Evolutionary conservation across 2,329 filamentous ascomycete species (phyloP), one percentile per base, ranked within the genome.

Genomic region (Pseudogymnoascus sp.): DNA sequence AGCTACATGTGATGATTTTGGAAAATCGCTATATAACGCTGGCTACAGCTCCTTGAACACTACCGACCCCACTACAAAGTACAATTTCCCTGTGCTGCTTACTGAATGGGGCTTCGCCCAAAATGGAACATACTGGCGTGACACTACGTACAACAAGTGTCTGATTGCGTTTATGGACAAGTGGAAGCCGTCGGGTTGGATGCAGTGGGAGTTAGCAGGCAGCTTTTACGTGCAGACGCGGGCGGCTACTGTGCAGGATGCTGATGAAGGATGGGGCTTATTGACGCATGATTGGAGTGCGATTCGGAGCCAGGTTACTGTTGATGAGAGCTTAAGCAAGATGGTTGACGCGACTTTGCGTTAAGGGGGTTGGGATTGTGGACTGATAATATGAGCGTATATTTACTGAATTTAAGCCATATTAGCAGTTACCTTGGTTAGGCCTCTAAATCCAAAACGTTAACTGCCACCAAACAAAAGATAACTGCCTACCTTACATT

Each of bases 161-260:
- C 71, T 86, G 65, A 76, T 78, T 4, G 72, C 73, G 13, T 84
- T 78, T 68, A 71, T 86, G 60, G 77, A 79, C 0, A 71, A 44
- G 40, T 44, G 74, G 40, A 73, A 79, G 68, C 76, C 81, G 72
- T 77, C 79, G 0, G 79, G 83, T 11, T 84, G 83, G 83, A 78
- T 82, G 71, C 76, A 82, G 73, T 86, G 83, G 81, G 84, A 84
- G 35, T 62, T 88, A 13, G 76, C 77, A 0, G 83, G 82, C 1
- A 83, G 81, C 68, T 86, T 86, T 68, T 86, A 86, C 67, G 77
- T 81, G 63, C 74, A 83, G 1, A 70, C 73, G 5, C 83, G 82
- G 0, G 75, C 63, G 0, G 7, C 40, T 11, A 24, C 40, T 21
- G 40, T 44, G 19, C 81, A 83, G 69, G 82, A 86, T 68, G 79